Evolutionary conservation across 108 stramenopile species (phyloP).

Genomic region (Pseudonitzschia multistriata): DNA sequence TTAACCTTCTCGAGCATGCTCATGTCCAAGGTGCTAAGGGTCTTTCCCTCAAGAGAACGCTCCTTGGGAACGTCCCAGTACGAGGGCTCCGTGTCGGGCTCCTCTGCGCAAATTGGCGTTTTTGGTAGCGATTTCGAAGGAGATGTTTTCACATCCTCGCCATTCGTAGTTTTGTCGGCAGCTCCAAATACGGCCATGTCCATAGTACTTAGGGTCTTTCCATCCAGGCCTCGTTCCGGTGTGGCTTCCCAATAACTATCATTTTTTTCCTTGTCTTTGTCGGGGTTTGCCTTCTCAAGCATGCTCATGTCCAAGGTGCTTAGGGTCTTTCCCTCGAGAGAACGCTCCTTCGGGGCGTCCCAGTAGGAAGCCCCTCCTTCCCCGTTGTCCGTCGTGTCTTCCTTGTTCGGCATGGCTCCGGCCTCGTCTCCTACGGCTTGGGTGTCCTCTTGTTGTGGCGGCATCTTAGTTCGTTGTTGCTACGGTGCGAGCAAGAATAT

Average conservation of each 20-base stretch:
- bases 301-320: conserved; percentile 13
- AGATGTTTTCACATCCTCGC: neutral
- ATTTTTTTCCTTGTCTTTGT: conserved; percentile 4
- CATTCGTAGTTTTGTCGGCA: neutral
- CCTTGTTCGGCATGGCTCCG: neutral
- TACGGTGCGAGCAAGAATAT: no score
- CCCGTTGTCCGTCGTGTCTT: neutral
- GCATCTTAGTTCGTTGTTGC: neutral
- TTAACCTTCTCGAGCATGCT: neutral
- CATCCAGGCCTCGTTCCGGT: conserved; percentile 2
- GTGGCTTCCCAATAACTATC: conserved; percentile 13
- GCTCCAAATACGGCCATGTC: neutral
- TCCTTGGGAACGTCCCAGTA: conserved; percentile 18
- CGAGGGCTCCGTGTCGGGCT: neutral
- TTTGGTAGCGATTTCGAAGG: neutral
- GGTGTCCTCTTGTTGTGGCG: neutral
- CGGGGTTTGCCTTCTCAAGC: conserved; percentile 4
- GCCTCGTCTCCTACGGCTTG: neutral
- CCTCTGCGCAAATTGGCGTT: neutral
- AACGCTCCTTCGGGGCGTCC: conserved; percentile 24
- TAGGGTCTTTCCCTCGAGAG: conserved; percentile 19
- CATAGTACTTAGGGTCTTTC: conserved; percentile 9
- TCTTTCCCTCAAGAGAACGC: conserved; percentile 9
- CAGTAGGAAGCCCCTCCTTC: conserved; percentile 21
- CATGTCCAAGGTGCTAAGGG: conserved; percentile 9